Percentiles rank a stretch among this genome's conserved stretches.
Conservation (phyloP, 2,329 filamentous ascomycete species). For the Colletotrichum sp. region DNA sequence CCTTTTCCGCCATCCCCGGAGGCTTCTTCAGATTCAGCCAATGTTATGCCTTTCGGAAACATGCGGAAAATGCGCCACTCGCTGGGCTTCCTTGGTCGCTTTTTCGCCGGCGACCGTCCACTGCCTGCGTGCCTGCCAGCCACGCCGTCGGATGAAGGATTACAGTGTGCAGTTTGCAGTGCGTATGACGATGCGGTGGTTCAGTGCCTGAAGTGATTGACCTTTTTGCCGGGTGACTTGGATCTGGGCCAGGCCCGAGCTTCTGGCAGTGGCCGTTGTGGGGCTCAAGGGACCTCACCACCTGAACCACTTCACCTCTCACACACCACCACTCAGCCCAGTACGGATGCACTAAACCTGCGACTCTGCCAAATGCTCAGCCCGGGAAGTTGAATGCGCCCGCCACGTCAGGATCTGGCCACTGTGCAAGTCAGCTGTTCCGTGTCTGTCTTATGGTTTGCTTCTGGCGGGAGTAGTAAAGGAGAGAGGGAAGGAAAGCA, state of each 20-base stretch:
- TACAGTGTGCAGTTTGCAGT: not conserved
- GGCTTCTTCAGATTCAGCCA: not conserved
- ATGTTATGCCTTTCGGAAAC: not conserved
- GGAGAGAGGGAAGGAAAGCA: not conserved
- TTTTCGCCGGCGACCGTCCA: not conserved
- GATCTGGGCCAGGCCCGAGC: not conserved
- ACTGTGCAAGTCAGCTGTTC: not conserved
- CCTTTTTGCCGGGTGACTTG: not conserved
- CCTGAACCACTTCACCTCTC: not conserved
- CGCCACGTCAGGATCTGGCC: conserved; percentile 20
- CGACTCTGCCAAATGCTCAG: not conserved
- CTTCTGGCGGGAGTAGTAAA: not conserved
- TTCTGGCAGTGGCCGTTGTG: conserved; percentile 15
- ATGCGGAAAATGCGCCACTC: not conserved
- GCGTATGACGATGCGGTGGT: not conserved
- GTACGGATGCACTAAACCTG: not conserved
- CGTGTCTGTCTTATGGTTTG: not conserved
- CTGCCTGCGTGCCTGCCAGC: not conserved
- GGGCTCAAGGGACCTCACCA: conserved; percentile 16
- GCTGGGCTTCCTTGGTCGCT: not conserved
- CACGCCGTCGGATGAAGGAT: not conserved
- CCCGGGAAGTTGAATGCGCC: not conserved
- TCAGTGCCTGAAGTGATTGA: not conserved
- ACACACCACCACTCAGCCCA: not conserved
- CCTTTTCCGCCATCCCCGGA: not conserved